Conservation (phyloP, 2,329 filamentous ascomycete species). For the Diaporthe batatas region DNA sequence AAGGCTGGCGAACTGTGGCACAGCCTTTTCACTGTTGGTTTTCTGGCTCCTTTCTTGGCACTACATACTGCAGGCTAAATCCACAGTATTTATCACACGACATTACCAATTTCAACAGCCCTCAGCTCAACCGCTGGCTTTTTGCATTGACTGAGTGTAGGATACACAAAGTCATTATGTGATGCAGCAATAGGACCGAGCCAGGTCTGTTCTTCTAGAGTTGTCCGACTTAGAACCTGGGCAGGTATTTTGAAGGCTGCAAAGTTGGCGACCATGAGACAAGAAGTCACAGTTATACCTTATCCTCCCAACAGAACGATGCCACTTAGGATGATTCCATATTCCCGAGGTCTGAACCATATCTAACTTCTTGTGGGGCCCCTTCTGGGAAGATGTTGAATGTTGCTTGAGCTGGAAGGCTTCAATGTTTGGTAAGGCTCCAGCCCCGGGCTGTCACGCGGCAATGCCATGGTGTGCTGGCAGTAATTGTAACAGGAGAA, state of each 20-base stretch:
- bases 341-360: background rate
- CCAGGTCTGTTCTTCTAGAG: background rate
- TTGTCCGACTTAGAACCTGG: background rate
- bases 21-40: background rate
- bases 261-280: background rate
- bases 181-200: background rate
- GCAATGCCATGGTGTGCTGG: background rate
- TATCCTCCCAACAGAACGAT: background rate
- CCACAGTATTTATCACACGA: no score
- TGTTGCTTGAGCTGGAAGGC: background rate
- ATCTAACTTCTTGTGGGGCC: background rate
- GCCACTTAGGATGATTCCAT: no score
- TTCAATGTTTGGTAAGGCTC: conserved; percentile 5
- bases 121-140: background rate
- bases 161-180: background rate
- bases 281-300: background rate
- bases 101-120: background rate
- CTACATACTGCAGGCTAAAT: background rate
- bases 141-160: no score
- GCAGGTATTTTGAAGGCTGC: background rate
- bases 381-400: background rate
- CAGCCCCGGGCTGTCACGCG: background rate
- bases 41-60: background rate
- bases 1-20: background rate
- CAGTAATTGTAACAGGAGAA: background rate